Base-by-base conservation (phyloP, 2,329 filamentous ascomycete species). In the Cercospora sesami region DNA sequence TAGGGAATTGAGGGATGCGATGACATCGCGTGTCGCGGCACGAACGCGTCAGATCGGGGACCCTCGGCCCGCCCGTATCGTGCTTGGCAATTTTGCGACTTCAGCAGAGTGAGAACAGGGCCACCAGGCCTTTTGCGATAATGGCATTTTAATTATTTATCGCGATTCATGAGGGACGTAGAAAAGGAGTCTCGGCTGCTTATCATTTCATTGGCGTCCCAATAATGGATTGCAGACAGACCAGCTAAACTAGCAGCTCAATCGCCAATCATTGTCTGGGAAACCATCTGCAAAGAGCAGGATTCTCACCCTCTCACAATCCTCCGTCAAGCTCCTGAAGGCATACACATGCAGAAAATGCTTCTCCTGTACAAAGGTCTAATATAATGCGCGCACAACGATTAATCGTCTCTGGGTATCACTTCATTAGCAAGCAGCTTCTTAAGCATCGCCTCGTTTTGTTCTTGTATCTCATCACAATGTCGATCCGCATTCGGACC, bases 401-500 rank as follows among this genome's bases (percentile, higher is more conserved):
- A 39, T 59, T 21, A 65, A 60, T 65, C 64, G 28, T 65, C 64
- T 61, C 42, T 39, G 57, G 60, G 63, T 61, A 65, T 63, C 31
- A 68, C 63, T 65, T 68, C 63, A 23, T 63, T 55, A 64, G 60
- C 63, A 33, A 63, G 66, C 67, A 72, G 69, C 58, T 62, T 63
- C 9, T 62, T 58, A 61, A 73, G 42, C 69, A 73, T 71, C 58
- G 68, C 66, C n/a, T 72, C 70, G 66, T 77, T 75, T 62, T 73
- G 63, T 65, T 75, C 71, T 62, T 76, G 69, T 21, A 77, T 74
- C 16, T 75, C 72, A 33, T 68, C 69, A 39, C 65, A 65, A 61
- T 75, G 73, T 9, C 59, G 58, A 36, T 75, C 74, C 8, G 68
- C 70, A 55, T 73, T 71, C 5, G 72, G 66, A n/a, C 74, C 73